A percentile compares a stretch with the other conserved stretches of the same genome.
Conservation (phyloP, 495 filamentous ascomycete species). For the Annulohypoxylon nitens region DNA sequence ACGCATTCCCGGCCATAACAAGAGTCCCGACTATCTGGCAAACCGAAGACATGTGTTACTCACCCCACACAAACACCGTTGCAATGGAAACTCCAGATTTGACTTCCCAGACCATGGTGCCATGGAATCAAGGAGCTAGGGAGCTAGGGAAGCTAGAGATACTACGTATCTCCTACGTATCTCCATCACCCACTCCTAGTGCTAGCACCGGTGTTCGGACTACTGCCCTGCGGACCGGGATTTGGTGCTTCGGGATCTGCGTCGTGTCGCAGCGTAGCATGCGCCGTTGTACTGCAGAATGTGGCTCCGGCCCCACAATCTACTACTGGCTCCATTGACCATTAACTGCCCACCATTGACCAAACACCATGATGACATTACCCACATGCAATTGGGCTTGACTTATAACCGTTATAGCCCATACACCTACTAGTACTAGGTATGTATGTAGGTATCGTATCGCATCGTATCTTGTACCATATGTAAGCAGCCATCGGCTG, state of each 20-base stretch:
- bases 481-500: conserved; percentile 18
- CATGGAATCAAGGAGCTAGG: not conserved
- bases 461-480: conserved; percentile 4
- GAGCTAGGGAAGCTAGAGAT: not conserved
- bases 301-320: conserved; percentile 39
- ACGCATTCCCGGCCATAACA: conserved; percentile 30
- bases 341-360: conserved; percentile 24
- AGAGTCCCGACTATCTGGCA: conserved; percentile 39
- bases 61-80: conserved; percentile 34
- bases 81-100: conserved; percentile 31
- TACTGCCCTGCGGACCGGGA: conserved; percentile 42
- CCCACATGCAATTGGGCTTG: conserved; percentile 26
- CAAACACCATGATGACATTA: conserved; percentile 30
- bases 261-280: conserved; percentile 44
- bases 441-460: conserved; percentile 1
- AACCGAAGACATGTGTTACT: conserved; percentile 32
- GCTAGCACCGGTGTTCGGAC: conserved; percentile 41
- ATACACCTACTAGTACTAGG: not conserved
- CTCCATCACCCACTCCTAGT: conserved; percentile 1
- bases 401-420: conserved; percentile 25
- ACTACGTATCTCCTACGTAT: conserved; percentile 23
- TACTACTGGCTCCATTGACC: conserved; percentile 29
- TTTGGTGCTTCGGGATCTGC: conserved; percentile 52
- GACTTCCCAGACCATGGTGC: conserved; percentile 30
- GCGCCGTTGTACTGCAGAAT: conserved; percentile 37